Conservation (phyloP, 495 filamentous ascomycete species). For the Monascus purpureus region DNA sequence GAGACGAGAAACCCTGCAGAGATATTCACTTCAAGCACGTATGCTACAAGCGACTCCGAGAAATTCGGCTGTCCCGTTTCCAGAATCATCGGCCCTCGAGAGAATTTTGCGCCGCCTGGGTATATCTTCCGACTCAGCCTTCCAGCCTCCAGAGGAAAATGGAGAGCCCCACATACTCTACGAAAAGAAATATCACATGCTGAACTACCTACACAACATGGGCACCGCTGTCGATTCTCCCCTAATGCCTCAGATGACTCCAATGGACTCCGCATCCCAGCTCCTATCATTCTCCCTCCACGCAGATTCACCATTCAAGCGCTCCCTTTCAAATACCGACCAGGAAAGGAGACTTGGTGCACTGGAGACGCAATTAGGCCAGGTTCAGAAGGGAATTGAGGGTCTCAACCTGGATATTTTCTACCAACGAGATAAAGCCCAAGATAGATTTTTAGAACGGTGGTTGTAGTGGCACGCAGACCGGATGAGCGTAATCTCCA, state of each 20-base stretch:
- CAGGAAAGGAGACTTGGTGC: constrained; percentile 14
- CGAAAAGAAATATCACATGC: constrained; percentile 18
- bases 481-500: not conserved
- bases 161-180: constrained; percentile 10
- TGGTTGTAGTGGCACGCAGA: constrained; percentile 11
- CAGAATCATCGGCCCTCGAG: constrained; percentile 18
- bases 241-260: constrained; percentile 12
- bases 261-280: constrained; percentile 18
- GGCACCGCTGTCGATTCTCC: constrained; percentile 19
- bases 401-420: constrained; percentile 21
- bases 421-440: constrained; percentile 18
- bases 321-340: constrained; percentile 14
- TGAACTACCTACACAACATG: constrained; percentile 13
- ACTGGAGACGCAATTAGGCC: constrained; percentile 16
- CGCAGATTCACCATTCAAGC: constrained; percentile 15
- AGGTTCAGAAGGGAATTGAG: constrained; percentile 21
- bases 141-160: constrained; percentile 11
- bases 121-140: constrained; percentile 17
- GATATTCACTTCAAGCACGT: constrained; percentile 13
- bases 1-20: constrained; percentile 19
- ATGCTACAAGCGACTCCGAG: constrained; percentile 6
- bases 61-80: constrained; percentile 3
- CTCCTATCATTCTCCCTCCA: constrained; percentile 21
- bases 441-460: constrained; percentile 18
- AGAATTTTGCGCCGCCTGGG: constrained; percentile 25